Base-by-base conservation (phyloP, 768 basidiomycete species). In the Lactifluus pinguis region DNA sequence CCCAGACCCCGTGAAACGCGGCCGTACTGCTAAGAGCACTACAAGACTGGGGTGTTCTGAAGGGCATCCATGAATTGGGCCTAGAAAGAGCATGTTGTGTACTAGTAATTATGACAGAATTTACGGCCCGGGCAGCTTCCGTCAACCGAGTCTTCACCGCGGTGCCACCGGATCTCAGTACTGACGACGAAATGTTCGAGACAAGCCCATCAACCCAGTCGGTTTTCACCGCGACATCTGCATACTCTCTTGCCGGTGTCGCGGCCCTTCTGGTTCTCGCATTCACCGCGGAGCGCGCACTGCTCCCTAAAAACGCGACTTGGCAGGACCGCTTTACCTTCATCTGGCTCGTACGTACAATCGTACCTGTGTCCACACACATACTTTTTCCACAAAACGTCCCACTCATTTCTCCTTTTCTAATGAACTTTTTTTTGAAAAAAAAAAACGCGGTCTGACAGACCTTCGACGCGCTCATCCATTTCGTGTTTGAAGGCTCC, bases 401-500 rank as follows among this genome's bases (percentile, higher is more conserved):
- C 9, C n/a, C 39, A 11, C 14, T 17, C n/a, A 6, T 30, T 13
- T 55, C 44, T 15, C 36, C 4, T 11, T 21, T 44, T 19, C 25
- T 25, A 25, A 25, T 25, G 25, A 2, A 25, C 25, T 25, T 25
- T 25, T 25, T 25, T 9, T 17, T 29, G 29, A 3, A 4, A 25
- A 21, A 41, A 3, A 4, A 25, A 21, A 13, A 34, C 9, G 14
- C 17, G 32, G 4, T 25, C 25, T 19, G 5, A 38, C 65, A 89
- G 88, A 80, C 86, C 21, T 92, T 92, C 66, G 89, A 92, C 70
- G 88, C 82, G 4, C 75, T 89, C 69, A 88, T 88, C 60, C 90
- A 92, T 69, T 87, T 89, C 70, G 76, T 76, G 0, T 83, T 89
- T 59, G 90, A 92, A 69, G 90, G 87, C 9, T 83, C 89, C 5